Base-by-base conservation (phyloP, 345 rosid genomes). In the Rhodamnia argentea region DNA sequence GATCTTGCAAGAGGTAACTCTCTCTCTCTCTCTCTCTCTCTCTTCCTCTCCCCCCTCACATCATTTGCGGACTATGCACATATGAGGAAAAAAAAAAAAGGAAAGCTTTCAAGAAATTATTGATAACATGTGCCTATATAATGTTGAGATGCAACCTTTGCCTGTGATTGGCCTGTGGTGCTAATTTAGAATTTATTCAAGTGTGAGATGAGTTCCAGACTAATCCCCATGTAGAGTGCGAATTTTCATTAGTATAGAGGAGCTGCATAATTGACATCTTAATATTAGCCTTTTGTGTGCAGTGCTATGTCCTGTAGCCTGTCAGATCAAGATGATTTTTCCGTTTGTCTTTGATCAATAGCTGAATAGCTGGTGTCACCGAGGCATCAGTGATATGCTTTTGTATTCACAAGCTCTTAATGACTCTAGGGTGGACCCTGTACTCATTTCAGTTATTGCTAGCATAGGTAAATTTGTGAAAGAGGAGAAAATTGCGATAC, bases 1-100 rank as follows among this genome's bases (percentile, higher is more conserved):
- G 88, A 93, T 95, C 86, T 90, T 95, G 88, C 97, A 95, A 90
- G 98, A 95, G 97, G 98, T 94, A 88, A 86, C 24, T 76, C 27
- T 84, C 76, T 85, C 83, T 47, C 87, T 57, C 82, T 60, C 78
- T 42, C 54, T 82, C 37, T 74, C 57, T 53, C 24, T 76, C 27
- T 84, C 76, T 85, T 82, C 37, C 87, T 57, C 82, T 60, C 78
- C 29, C 54, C 74, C 37, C 57, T 53, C 20, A 7, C 11, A 0
- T 70, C 26, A 37, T 13, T 70, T 70, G 81, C 22, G 13, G 53
- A 22, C 76, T 44, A 5, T 70, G 47, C 18, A 70, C 47, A 18
- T 70, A 24, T 70, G 47, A 70, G 78, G 8, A 52, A 50, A 2
- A 9, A 53, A 53, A 53, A 29, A 18, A 70, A 37, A 70, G 81